These are phyloP conservation scores for Leccinum broughii DNA, from an alignment of 768 basidiomycete species.

Conservation along the genomic window DNA sequence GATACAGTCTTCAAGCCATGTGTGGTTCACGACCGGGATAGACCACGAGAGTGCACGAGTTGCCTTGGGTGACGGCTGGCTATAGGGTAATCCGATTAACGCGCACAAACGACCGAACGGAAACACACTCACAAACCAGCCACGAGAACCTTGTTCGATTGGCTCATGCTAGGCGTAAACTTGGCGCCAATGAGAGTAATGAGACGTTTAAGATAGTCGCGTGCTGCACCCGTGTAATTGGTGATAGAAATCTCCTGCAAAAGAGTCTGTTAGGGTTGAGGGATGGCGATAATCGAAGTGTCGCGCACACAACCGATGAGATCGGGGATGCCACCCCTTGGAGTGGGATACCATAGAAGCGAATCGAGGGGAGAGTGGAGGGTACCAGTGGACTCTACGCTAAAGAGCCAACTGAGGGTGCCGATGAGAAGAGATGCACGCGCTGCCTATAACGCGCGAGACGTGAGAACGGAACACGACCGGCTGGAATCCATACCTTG, in stretches of 20 bases:
- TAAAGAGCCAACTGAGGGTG: conserved; percentile 81
- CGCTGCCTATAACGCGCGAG: conserved; percentile 50
- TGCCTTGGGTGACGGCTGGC: conserved; percentile 56
- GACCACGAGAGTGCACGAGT: conserved; percentile 75
- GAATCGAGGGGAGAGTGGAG: conserved; percentile 68
- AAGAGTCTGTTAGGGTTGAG: background rate
- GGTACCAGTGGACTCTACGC: conserved; percentile 64
- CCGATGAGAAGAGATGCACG: conserved; percentile 50
- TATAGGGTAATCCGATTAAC: conserved; percentile 11
- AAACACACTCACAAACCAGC: conserved; percentile 69
- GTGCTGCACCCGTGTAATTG: conserved; percentile 83
- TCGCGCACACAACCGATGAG: conserved; percentile 62
- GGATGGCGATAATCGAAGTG: background rate
- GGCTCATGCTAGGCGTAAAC: conserved; percentile 83
- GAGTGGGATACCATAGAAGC: conserved; percentile 83
- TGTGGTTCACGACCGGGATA: conserved; percentile 85
- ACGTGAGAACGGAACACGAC: background rate
- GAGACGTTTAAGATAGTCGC: conserved; percentile 86
- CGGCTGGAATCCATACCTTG: conserved; percentile 44
- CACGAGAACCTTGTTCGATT: conserved; percentile 75
- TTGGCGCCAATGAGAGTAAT: conserved; percentile 73
- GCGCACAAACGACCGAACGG: background rate
- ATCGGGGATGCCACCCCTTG: conserved; percentile 55
- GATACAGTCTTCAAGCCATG: conserved; percentile 92
- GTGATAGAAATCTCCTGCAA: conserved; percentile 77